Percentiles rank a stretch among this genome's conserved stretches.
phyloP scores from a whole-genome alignment of 1,284 basidiomycete genomes.

The Apiotrichum sp. region DNA sequence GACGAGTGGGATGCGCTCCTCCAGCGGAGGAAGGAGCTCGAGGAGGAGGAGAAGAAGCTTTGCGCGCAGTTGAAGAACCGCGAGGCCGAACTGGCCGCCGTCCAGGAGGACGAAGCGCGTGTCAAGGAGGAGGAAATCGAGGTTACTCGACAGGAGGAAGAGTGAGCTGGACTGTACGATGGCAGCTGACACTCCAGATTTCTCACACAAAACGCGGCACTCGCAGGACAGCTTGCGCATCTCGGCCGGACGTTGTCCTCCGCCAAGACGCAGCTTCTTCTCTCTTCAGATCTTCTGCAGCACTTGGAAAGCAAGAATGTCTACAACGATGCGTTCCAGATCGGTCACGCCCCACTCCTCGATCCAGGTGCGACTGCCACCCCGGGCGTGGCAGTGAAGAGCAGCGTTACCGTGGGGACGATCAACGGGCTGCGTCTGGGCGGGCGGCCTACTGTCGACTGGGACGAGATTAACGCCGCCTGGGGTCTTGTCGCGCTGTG shows the following conservation, averaged over 20 bases:
- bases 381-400: constrained; percentile 1
- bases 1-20: constrained; percentile 56
- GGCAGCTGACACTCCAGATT: constrained; percentile 47
- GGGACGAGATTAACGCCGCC: constrained; percentile 98
- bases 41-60: constrained; percentile 60
- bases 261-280: constrained; percentile 38
- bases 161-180: constrained; percentile 45
- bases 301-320: constrained; percentile 89
- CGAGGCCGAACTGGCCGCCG: constrained; percentile 65
- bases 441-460: constrained; percentile 80
- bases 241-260: constrained; percentile 22
- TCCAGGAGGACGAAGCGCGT: constrained; percentile 66
- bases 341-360: constrained; percentile 60
- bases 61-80: constrained; percentile 46
- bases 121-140: constrained; percentile 66
- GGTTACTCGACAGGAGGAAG: constrained; percentile 68
- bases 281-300: constrained; percentile 40
- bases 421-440: constrained; percentile 94
- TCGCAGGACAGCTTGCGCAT: constrained; percentile 18
- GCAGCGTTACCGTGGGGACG: constrained; percentile 67
- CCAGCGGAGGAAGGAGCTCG: constrained; percentile 51
- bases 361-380: constrained; percentile 2
- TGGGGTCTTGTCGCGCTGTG: constrained; percentile 95
- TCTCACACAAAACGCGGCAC: constrained; percentile 26
- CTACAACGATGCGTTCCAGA: constrained; percentile 97